Evolutionary conservation across 352 stramenopile species (phyloP), one percentile per base, ranked within the genome.

Genomic region (Globisporangium orthogonon): DNA sequence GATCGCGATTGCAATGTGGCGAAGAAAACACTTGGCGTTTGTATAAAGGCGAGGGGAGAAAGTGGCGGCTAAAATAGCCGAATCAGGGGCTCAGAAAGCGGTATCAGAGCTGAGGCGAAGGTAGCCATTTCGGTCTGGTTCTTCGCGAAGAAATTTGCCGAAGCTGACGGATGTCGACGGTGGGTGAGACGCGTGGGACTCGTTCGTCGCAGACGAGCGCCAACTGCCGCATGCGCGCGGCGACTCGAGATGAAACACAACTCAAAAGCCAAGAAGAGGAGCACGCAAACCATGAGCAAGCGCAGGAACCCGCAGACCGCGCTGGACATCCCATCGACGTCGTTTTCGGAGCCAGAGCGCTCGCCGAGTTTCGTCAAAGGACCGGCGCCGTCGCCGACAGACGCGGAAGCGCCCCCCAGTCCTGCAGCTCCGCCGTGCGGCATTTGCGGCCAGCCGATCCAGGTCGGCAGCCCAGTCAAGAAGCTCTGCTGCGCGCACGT

Each of bases 401-500:
- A 40, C 1, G 40, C 45, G 13, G 23, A 23, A 50, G 23, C 23
- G 23, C 23, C 23, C 23, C 23, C 23, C 23, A 23, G 23, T 23
- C 23, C 23, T 23, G 23, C 23, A 23, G 11, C 28, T 23, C 28
- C 49, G 39, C 2, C 61, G 11, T 90, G 80, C 46, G 60, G 61
- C 7, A 52, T 75, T 5, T 90, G 80, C 52, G 60, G 57, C 39
- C 61, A 73, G 29, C 39, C 50, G 4, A 58, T 88, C 3, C 39
- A 64, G 10, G 58, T 66, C 28, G 58, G 58, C 33, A 67, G 78
- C 23, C 63, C 65, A 1, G 63, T 87, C 4, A 91, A 91, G 64
- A 61, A 74, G 48, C 61, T 85, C 14, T 62, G 62, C 14, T 91
- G 83, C 60, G 66, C 61, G 39, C 78, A 93, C 59, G 31, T 81